Evolutionary conservation across 176 grass and related monocot genomes (phyloP).

Genomic region (Poa annua): DNA sequence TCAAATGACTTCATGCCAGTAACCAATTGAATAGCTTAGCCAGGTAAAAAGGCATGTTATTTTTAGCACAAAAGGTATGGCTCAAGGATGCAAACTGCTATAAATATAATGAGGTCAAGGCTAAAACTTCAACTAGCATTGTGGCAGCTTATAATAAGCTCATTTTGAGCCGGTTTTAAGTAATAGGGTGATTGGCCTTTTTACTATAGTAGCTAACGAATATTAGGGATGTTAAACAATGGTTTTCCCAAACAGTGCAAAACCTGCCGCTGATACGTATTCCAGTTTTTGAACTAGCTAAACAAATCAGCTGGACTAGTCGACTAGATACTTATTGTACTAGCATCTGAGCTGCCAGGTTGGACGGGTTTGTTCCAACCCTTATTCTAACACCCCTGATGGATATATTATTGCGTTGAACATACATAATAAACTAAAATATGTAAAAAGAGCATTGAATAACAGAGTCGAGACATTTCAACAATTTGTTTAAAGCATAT

Average conservation of each 20-base stretch:
- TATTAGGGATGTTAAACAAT: background rate
- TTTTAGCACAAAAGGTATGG: background rate
- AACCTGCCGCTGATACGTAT: background rate
- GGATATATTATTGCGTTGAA: background rate
- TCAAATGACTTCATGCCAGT: background rate
- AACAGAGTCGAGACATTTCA: background rate
- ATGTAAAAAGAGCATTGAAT: background rate
- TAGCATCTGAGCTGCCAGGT: background rate
- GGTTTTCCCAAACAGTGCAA: background rate
- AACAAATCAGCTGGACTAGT: background rate
- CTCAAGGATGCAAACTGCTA: background rate
- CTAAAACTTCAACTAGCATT: background rate
- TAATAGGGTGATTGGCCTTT: background rate
- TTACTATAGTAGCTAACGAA: background rate
- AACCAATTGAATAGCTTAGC: background rate
- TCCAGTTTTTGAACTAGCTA: background rate
- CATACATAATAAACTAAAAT: background rate
- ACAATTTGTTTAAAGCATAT: background rate
- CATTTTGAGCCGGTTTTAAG: background rate
- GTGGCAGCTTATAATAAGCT: background rate
- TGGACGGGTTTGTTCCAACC: background rate
- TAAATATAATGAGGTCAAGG: background rate
- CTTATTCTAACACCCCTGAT: background rate
- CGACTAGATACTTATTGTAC: background rate
- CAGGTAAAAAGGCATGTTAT: background rate